Evolutionary conservation across 345 rosid species (phyloP).

Genomic region (Balakata baccata): DNA sequence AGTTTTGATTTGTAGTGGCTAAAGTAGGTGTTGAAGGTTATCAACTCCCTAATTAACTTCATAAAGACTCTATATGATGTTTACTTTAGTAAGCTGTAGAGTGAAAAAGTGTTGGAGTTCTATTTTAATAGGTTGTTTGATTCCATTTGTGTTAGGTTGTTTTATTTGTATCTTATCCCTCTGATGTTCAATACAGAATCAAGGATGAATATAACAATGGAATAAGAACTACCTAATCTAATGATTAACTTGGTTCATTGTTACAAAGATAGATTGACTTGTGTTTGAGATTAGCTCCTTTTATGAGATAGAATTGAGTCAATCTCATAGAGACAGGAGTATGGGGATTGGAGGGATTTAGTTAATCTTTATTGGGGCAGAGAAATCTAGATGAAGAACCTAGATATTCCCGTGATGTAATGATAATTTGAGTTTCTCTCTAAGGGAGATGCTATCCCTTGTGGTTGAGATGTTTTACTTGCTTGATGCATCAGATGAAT

Average conservation of each 20-base stretch:
- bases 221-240: not conserved
- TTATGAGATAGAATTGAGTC: not conserved
- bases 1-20: not conserved
- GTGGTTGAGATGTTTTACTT: conserved; percentile 5
- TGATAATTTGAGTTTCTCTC: not conserved
- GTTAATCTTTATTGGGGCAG: too few relatives aligned
- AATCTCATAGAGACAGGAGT: not conserved
- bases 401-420: not conserved
- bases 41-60: not conserved
- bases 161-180: not conserved
- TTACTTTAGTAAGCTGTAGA: not conserved
- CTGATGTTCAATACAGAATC: not conserved
- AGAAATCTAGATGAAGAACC: not conserved
- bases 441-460: not conserved
- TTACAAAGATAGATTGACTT: not conserved
- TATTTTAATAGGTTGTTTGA: not conserved
- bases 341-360: not conserved
- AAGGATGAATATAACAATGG: not conserved
- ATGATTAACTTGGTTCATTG: not conserved
- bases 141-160: not conserved
- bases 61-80: not conserved
- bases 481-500: conserved; percentile 5
- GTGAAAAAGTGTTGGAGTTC: not conserved
- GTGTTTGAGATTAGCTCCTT: conserved; percentile 1
- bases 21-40: not conserved